Conservation (phyloP, 2,329 filamentous ascomycete species). For the Aspergillus quadricinctus region DNA sequence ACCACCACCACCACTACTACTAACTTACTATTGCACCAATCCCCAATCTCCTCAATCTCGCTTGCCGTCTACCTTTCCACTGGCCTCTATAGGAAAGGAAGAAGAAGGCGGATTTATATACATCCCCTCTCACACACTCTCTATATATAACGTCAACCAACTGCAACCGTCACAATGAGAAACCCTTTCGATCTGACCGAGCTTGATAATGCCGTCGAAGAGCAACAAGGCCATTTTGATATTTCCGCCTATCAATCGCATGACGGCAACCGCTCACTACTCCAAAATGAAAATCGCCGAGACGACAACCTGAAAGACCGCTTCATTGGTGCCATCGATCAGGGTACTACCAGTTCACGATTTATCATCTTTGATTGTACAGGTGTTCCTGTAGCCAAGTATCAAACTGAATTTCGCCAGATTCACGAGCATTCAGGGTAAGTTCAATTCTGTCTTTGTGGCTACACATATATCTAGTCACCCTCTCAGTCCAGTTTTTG, state of each 20-base stretch:
- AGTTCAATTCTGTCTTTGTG: constrained; percentile 31
- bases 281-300: constrained; percentile 30
- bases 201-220: constrained; percentile 16
- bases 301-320: constrained; percentile 32
- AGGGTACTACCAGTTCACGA: constrained; percentile 82
- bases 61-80: neutral
- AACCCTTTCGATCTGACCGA: constrained; percentile 33
- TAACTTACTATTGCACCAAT: neutral
- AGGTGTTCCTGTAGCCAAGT: constrained; percentile 72
- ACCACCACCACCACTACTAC: constrained; percentile 1
- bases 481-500: neutral
- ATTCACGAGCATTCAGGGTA: constrained; percentile 81
- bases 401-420: constrained; percentile 84
- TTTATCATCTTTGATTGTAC: constrained; percentile 85
- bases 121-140: neutral
- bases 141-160: constrained; percentile 2
- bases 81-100: neutral
- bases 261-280: constrained; percentile 33
- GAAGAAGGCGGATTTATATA: neutral
- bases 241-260: constrained; percentile 26
- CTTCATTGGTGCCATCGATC: constrained; percentile 84
- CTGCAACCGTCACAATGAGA: constrained; percentile 13
- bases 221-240: constrained; percentile 16
- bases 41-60: neutral
- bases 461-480: neutral